These are phyloP conservation scores for Oryza coarctata DNA, from an alignment of 176 grass and related monocot genomes.

Conservation along the genomic window DNA sequence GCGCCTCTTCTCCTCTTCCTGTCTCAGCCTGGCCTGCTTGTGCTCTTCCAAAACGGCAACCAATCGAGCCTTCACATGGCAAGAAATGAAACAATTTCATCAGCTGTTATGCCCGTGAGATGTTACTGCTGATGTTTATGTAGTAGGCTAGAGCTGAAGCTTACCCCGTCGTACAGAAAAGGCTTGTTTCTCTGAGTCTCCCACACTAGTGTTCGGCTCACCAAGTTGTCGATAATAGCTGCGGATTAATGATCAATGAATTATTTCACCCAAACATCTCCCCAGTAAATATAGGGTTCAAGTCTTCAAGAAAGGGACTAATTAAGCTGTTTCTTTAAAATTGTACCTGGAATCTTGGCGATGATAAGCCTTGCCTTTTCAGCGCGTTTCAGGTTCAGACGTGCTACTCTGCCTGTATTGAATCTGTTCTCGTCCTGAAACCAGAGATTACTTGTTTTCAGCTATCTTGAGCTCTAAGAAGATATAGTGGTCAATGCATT, in stretches of 20 bases:
- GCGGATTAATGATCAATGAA: not conserved
- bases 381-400: slow-evolving; percentile 59
- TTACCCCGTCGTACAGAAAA: slow-evolving; percentile 64
- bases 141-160: not conserved
- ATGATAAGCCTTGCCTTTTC: slow-evolving; percentile 60
- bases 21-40: slow-evolving; percentile 47
- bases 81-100: not conserved
- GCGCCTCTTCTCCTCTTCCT: slow-evolving; percentile 51
- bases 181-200: slow-evolving; percentile 59
- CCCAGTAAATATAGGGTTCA: too few species aligned
- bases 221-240: slow-evolving; percentile 61
- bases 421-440: slow-evolving; percentile 63
- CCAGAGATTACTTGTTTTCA: not conserved
- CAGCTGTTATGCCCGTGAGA: not conserved
- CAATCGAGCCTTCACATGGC: slow-evolving; percentile 34
- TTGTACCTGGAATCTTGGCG: slow-evolving; percentile 58
- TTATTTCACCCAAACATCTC: not conserved
- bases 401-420: slow-evolving; percentile 53
- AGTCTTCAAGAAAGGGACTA: not conserved
- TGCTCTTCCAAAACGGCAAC: slow-evolving; percentile 61
- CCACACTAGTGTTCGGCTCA: slow-evolving; percentile 51
- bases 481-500: not conserved
- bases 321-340: not conserved
- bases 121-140: not conserved
- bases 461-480: not conserved